Percentiles rank a stretch among this genome's conserved stretches.
Conservation (phyloP, 768 basidiomycete genomes). For the Tylopilus sp. region DNA sequence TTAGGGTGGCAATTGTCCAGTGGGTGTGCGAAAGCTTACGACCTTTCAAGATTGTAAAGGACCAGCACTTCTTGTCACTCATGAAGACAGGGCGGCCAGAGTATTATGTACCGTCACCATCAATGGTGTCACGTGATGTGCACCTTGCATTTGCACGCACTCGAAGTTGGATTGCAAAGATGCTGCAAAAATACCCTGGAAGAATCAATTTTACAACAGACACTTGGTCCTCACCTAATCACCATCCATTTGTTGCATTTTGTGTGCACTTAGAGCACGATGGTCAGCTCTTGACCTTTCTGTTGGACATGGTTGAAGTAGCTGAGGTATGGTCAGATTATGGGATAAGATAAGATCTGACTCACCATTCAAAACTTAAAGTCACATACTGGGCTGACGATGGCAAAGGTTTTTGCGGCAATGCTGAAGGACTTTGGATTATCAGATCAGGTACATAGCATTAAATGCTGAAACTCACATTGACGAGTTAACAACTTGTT, state of each 20-base stretch:
- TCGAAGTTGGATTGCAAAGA: not conserved
- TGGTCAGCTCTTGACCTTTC: not conserved
- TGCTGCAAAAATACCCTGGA: not conserved
- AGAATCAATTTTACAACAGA: not conserved
- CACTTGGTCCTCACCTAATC: not conserved
- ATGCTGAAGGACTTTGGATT: slow-evolving; percentile 25
- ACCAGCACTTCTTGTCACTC: not conserved
- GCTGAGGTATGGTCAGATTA: not conserved
- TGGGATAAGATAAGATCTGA: not conserved
- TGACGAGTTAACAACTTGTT: too few relatives aligned
- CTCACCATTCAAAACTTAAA: too few relatives aligned
- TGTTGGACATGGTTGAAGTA: not conserved
- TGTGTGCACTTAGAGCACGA: not conserved
- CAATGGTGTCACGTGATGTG: not conserved
- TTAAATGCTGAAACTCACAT: too few relatives aligned
- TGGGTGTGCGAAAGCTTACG: not conserved
- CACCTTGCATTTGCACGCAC: not conserved
- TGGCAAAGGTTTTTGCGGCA: slow-evolving; percentile 5
- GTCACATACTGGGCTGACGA: not conserved
- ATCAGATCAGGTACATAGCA: slow-evolving; percentile 4
- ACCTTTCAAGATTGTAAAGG: not conserved
- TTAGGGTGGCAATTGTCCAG: not conserved
- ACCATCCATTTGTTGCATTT: not conserved
- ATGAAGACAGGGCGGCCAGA: not conserved
- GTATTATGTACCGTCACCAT: not conserved